Percentiles rank a stretch among this genome's conserved stretches.
These are phyloP conservation scores for Penicillium italicum DNA, from an alignment of 2,329 filamentous ascomycete species.

Conservation along the genomic window DNA sequence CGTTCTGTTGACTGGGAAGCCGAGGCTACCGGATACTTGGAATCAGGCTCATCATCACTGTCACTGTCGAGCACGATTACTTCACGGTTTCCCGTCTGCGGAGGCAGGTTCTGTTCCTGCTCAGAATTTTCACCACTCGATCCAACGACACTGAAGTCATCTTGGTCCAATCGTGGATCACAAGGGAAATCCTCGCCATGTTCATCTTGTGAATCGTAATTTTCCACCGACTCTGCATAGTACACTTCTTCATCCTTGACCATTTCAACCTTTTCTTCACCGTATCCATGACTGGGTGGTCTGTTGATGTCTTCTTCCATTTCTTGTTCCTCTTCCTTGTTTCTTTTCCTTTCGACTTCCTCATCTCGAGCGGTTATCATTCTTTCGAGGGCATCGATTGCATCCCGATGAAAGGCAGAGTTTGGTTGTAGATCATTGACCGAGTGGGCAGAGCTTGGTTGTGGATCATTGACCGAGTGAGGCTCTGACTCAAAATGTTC, in stretches of 20 bases:
- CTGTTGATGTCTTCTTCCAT: constrained; percentile 2
- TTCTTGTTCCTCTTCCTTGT: neutral
- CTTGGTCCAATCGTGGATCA: constrained; percentile 7
- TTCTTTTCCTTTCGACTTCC: neutral
- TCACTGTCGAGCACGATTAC: constrained; percentile 44
- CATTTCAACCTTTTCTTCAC: constrained; percentile 11
- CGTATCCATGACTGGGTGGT: neutral
- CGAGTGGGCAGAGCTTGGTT: neutral
- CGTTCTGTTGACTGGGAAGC: neutral
- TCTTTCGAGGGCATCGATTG: constrained; percentile 1
- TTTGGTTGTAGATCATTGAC: neutral
- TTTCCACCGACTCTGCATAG: neutral
- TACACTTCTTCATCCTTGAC: constrained; percentile 11
- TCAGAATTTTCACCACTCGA: constrained; percentile 16
- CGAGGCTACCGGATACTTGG: constrained; percentile 1
- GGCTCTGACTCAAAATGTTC: constrained; percentile 29
- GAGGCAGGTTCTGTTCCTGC: neutral
- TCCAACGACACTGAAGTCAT: constrained; percentile 9
- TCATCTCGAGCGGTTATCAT: neutral
- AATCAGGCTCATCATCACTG: constrained; percentile 37
- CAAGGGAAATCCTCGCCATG: constrained; percentile 12
- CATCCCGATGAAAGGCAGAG: neutral
- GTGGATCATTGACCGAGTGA: neutral
- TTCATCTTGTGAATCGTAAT: constrained; percentile 12
- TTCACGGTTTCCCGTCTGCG: constrained; percentile 24